Base-by-base conservation (phyloP, 31 red algal species). In the Odonthalia washingtoniensis region DNA sequence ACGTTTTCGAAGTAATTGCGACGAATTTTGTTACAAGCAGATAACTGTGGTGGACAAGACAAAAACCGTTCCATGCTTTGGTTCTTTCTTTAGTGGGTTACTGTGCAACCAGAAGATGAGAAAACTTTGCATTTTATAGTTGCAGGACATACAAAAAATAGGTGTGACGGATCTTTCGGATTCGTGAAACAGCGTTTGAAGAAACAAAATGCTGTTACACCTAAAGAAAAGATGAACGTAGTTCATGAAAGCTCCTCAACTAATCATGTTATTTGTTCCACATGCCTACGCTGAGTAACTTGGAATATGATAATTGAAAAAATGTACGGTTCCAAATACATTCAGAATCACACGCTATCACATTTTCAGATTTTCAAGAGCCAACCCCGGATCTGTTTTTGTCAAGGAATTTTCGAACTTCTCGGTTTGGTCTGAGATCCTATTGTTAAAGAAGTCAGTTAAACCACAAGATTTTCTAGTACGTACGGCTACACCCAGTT, bases 281-380 rank as follows among this genome's bases (percentile, higher is more conserved):
- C 0, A 42, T 24, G 16, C 4, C 57, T 83, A 6, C 24, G 26
- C 5, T 1, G 49, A 21, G 21, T 21, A 57, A 57, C 49, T 9
- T 90, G 72, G 88, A 90, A 82, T 26, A 26, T 2, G 34, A 31
- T 90, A 26, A 39, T 90, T 32, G 35, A 18, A 17, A 3, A 45
- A 16, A 16, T 90, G 36, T 38, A 77, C 69, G 9, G 60, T 83
- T 42, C 79, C 77, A 2, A 65, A n/a, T 21, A 16, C 45, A 12
- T 90, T 90, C 49, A 41, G 69, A 34, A 81, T 90, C 46, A 60
- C 57, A 2, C 40, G 53, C 37, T 90, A 82, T 67, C 88, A 90
- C 53, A 49, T 90, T 32, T 90, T 90, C 44, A 46, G 43, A 57
- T 84, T 90, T 67, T 34, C 17, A 26, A 77, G 4, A 34, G 31